Evolutionary conservation across 768 basidiomycete species (phyloP).

Genomic region (Termitomyces sp.): DNA sequence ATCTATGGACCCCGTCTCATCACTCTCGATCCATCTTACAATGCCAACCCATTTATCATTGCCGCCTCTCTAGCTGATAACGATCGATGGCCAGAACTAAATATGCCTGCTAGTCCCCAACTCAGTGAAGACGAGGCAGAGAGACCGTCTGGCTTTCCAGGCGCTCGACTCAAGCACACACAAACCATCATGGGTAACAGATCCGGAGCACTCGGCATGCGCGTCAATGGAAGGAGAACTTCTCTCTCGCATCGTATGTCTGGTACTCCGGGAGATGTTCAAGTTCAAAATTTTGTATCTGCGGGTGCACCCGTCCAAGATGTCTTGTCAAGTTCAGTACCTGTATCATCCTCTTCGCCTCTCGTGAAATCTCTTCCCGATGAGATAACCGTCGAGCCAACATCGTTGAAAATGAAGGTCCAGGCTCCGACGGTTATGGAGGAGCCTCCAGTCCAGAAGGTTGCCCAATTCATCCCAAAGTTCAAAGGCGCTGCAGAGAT

Average conservation of each 20-base stretch:
- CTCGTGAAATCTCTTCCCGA: constrained; percentile 15
- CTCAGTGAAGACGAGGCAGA: constrained; percentile 66
- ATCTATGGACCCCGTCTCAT: constrained; percentile 79
- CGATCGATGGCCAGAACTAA: constrained; percentile 83
- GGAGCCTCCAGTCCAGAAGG: constrained; percentile 43
- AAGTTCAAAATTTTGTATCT: constrained; percentile 31
- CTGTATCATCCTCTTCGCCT: constrained; percentile 20
- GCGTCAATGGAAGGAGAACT: constrained; percentile 60
- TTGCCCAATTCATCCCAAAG: constrained; percentile 62
- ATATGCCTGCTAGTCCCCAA: constrained; percentile 62
- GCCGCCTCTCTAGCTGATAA: constrained; percentile 75
- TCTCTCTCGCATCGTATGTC: constrained; percentile 49
- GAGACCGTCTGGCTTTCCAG: constrained; percentile 42
- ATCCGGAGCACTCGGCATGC: constrained; percentile 69
- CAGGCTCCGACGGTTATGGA: constrained; percentile 34
- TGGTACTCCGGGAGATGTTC: constrained; percentile 25
- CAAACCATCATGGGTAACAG: constrained; percentile 83
- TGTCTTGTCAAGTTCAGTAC: constrained; percentile 22
- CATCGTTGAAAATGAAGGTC: constrained; percentile 31
- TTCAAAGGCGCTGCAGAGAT: constrained; percentile 86
- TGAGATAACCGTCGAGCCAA: constrained; percentile 11
- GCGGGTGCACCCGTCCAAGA: constrained; percentile 28
- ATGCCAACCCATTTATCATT: constrained; percentile 77
- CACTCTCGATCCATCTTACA: constrained; percentile 70
- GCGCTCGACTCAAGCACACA: constrained; percentile 67